Percentiles rank a stretch among this genome's conserved stretches.
Conservation (phyloP, 805 yeast genomes). For the Myxozyma vanderwaltii region DNA sequence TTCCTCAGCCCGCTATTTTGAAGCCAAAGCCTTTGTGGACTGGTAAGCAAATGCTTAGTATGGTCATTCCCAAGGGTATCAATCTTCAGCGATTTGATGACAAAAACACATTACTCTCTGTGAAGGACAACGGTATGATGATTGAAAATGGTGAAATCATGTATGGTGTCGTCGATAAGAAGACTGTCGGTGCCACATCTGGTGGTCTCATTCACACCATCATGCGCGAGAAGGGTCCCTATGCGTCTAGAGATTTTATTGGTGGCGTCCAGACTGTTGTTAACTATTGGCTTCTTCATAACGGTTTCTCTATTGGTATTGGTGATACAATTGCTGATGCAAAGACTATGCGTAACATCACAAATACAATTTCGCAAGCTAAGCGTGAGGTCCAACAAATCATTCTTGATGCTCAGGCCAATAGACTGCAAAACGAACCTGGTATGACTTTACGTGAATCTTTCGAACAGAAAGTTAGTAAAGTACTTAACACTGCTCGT, state of each 20-base stretch:
- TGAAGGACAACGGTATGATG: constrained; percentile 94
- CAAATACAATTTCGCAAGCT: constrained; percentile 89
- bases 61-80: constrained; percentile 95
- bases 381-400: constrained; percentile 93
- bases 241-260: constrained; percentile 83
- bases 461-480: constrained; percentile 94
- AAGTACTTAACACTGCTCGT: constrained; percentile 95
- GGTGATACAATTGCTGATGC: constrained; percentile 99
- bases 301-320: constrained; percentile 98
- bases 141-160: constrained; percentile 93
- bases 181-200: constrained; percentile 97
- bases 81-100: constrained; percentile 93
- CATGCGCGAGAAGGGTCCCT: constrained; percentile 95
- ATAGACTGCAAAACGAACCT: constrained; percentile 88
- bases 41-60: constrained; percentile 90
- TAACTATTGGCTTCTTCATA: constrained; percentile 93
- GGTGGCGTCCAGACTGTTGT: constrained; percentile 94
- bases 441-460: constrained; percentile 99
- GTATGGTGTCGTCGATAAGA: constrained; percentile 97
- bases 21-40: constrained; percentile 98
- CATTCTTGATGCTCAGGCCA: constrained; percentile 87
- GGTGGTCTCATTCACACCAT: constrained; percentile 98
- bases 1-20: constrained; percentile 90
- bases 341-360: constrained; percentile 91
- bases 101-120: constrained; percentile 76